Percentiles rank a stretch among this genome's conserved stretches.
Conservation (phyloP, 2,329 filamentous ascomycete species). For the Phoma sp. region DNA sequence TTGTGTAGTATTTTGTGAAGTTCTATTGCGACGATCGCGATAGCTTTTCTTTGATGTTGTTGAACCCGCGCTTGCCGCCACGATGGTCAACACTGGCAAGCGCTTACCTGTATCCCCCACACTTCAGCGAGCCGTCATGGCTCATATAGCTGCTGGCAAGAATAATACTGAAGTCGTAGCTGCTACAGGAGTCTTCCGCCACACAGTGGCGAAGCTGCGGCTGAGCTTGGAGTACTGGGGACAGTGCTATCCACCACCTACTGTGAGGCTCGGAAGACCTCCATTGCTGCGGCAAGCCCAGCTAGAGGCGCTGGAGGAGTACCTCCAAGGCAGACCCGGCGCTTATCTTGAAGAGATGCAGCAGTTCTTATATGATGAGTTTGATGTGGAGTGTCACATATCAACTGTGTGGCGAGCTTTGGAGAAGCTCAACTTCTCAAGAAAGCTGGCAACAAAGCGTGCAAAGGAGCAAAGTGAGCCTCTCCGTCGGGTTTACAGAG, state of each 20-base stretch:
- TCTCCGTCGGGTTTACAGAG: too few species aligned
- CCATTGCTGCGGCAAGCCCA: background rate
- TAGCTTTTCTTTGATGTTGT: background rate
- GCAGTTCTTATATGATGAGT: too few species aligned
- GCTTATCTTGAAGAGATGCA: too few species aligned
- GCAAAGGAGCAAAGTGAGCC: too few species aligned
- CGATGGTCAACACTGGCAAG: background rate
- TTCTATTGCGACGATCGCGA: background rate
- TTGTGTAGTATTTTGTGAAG: background rate
- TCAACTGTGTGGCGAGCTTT: too few species aligned
- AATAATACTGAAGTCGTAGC: background rate
- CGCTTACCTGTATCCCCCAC: background rate
- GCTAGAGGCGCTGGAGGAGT: too few species aligned
- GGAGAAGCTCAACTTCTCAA: too few species aligned
- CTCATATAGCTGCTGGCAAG: background rate
- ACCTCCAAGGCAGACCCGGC: too few species aligned
- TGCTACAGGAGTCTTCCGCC: background rate
- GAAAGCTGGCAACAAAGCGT: too few species aligned
- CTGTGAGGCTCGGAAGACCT: background rate
- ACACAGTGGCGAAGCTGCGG: background rate
- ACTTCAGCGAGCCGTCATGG: background rate
- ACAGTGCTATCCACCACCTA: background rate
- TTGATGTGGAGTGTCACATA: too few species aligned
- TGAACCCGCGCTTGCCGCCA: background rate
- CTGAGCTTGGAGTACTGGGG: background rate